Evolutionary conservation across 1,284 basidiomycete genomes (phyloP).

Genomic region (Ceratobasidium papillatum): DNA sequence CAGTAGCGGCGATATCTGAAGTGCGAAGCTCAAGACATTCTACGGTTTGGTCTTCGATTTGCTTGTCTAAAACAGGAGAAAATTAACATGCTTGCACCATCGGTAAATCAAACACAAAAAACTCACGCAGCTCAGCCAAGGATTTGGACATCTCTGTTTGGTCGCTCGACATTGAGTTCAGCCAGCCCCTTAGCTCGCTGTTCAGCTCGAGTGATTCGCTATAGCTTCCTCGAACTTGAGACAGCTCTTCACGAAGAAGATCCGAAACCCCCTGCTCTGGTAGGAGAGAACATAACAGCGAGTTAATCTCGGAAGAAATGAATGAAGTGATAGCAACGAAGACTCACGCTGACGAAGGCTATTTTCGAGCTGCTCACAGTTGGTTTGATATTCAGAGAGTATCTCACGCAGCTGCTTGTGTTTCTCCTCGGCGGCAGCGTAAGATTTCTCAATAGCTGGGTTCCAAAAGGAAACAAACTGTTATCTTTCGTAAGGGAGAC

Average conservation of each 20-base stretch:
- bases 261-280: conserved; percentile 18
- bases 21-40: background rate
- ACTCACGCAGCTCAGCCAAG: conserved; percentile 14
- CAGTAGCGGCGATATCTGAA: background rate
- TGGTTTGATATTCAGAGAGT: background rate
- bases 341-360: background rate
- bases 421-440: background rate
- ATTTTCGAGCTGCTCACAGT: background rate
- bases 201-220: conserved; percentile 16
- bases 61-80: background rate
- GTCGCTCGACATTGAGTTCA: background rate
- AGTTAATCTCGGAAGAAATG: background rate
- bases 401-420: background rate
- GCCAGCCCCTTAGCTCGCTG: background rate
- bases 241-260: conserved; percentile 24
- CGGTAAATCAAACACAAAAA: background rate
- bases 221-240: conserved; percentile 1
- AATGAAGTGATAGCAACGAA: background rate
- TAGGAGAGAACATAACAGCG: background rate
- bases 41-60: background rate
- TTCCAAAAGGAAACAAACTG: background rate
- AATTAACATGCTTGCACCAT: background rate
- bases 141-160: conserved; percentile 2
- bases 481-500: background rate
- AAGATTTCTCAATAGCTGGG: background rate